Evolutionary conservation across 2,329 filamentous ascomycete species (phyloP).

Genomic region (Cladosporium cucumerinum): DNA sequence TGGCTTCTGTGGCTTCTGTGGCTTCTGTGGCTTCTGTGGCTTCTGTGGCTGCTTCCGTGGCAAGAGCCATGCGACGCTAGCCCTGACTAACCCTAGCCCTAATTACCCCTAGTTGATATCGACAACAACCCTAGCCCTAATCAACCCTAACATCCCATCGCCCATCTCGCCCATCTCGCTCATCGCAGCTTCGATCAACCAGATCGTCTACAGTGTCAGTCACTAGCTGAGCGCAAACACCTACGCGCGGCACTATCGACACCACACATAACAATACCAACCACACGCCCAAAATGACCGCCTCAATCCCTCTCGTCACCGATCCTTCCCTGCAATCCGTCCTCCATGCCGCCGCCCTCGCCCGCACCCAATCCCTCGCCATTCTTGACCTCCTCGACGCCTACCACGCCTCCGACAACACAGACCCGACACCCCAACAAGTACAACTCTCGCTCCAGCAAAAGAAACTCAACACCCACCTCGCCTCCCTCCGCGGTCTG

Average conservation of each 20-base stretch:
- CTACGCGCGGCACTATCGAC: neutral
- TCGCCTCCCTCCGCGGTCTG: slow-evolving; percentile 75
- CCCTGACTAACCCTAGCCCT: too few relatives aligned
- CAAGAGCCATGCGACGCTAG: neutral
- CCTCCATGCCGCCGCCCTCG: slow-evolving; percentile 68
- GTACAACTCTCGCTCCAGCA: slow-evolving; percentile 69
- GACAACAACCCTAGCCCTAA: too few relatives aligned
- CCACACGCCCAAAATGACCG: slow-evolving; percentile 20
- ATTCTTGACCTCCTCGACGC: slow-evolving; percentile 54
- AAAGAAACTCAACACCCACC: slow-evolving; percentile 73
- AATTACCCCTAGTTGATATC: too few relatives aligned
- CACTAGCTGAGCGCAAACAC: neutral
- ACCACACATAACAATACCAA: neutral
- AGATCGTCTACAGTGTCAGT: neutral
- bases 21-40: too few relatives aligned
- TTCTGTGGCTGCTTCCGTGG: slow-evolving; percentile 1
- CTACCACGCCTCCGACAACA: slow-evolving; percentile 38
- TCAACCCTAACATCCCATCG: too few relatives aligned
- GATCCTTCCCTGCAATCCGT: slow-evolving; percentile 65
- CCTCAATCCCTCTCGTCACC: slow-evolving; percentile 45
- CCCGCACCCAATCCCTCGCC: slow-evolving; percentile 66
- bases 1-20: too few relatives aligned
- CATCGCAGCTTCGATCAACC: neutral
- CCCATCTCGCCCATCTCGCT: too few relatives aligned
- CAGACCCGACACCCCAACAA: slow-evolving; percentile 47